Evolutionary conservation across 2,329 filamentous ascomycete genomes (phyloP).

Genomic region (Fusarium setosum): DNA sequence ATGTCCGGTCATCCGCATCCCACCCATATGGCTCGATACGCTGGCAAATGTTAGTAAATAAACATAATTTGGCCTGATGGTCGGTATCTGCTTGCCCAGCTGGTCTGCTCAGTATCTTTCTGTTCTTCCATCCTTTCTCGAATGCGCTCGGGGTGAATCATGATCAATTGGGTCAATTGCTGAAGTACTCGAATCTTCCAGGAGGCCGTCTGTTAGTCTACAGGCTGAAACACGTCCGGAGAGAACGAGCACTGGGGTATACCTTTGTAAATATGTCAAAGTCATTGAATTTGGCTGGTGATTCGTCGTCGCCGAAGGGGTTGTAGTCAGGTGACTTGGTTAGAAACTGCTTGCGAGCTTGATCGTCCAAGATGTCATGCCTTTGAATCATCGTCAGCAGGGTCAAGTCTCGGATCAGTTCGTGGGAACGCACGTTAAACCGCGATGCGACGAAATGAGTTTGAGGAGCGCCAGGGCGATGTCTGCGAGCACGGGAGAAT

Average conservation of each 20-base stretch:
- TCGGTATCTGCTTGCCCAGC: conserved; percentile 75
- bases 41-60: conserved; percentile 51
- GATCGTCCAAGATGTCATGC: conserved; percentile 90
- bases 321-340: conserved; percentile 84
- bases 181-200: conserved; percentile 79
- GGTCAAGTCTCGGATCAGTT: neutral
- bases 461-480: conserved; percentile 91
- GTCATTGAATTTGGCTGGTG: conserved; percentile 78
- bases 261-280: conserved; percentile 88
- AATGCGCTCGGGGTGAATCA: conserved; percentile 88
- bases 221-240: neutral
- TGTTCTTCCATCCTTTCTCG: conserved; percentile 87
- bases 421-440: conserved; percentile 77
- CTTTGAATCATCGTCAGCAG: conserved; percentile 57
- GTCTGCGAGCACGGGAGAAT: conserved; percentile 79
- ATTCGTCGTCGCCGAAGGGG: conserved; percentile 84
- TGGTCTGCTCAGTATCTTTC: conserved; percentile 81
- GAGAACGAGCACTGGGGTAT: conserved; percentile 14
- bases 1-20: conserved; percentile 86
- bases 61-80: conserved; percentile 37
- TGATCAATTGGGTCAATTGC: conserved; percentile 88
- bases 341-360: conserved; percentile 87
- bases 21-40: conserved; percentile 87
- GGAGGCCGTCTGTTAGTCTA: neutral
- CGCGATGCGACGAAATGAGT: conserved; percentile 92